Evolutionary conservation across 139 green algal species (phyloP), one percentile per base, ranked within the genome.

Genomic region (Micractinium sp.): DNA sequence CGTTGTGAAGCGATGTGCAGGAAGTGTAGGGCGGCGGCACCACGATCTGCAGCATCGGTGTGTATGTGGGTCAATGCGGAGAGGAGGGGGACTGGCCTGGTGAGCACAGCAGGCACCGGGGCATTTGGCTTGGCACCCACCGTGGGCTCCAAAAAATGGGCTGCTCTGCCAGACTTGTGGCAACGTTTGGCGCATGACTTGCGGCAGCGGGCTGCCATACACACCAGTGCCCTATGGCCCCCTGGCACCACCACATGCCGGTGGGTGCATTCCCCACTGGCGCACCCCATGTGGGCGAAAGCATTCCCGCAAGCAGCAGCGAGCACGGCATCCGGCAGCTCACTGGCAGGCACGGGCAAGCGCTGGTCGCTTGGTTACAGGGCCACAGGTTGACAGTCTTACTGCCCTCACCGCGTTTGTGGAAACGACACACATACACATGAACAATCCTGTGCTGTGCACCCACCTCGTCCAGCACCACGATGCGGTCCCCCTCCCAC

Each of bases 381-480:
- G 38, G 41, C 38, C 18, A 71, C 27, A 22, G 27, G 74, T 14
- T 23, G 22, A 86, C 56, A 84, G 4, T 73, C 25, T 4, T 3
- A 85, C n/a, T 0, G 79, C n/a, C 25, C 66, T 3, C 31, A 33
- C 78, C 87, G 78, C 29, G 86, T 25, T 85, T 71, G 60, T 74
- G 60, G 33, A 82, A 66, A 73, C 81, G 33, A 77, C 61, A 39
- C 25, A 90, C 86, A n/a, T n/a, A n/a, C 47, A 56, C 9, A 56
- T 9, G 47, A 5, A 56, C 47, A 56, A 5, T 56, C 47, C 5
- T 9, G 9, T 9, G 5, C 47, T 56, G 41, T 31, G 93, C 66
- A 9, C 69, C 22, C 60, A 98, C 95, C 74, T 94, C 92, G 22
- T 98, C 96, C 87, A 97, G 91, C 53, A 97, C 95, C 25, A 97